These are phyloP conservation scores for Candida mattraensis DNA, from an alignment of 805 yeast species.

Conservation along the genomic window DNA sequence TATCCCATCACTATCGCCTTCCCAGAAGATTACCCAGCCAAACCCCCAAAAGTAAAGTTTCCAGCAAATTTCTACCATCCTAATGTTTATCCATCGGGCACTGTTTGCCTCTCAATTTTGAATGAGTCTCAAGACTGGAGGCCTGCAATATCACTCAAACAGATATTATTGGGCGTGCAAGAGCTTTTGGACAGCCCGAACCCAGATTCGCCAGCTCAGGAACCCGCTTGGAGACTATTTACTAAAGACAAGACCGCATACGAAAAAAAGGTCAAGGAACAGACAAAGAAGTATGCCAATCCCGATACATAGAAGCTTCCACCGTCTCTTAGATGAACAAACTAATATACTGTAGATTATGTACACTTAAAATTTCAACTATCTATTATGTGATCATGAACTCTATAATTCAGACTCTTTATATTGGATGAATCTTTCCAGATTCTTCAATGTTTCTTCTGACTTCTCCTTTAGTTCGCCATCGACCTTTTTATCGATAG, in stretches of 20 bases:
- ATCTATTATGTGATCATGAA: neutral
- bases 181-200: conserved; percentile 88
- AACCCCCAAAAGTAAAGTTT: conserved; percentile 92
- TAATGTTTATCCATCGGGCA: conserved; percentile 96
- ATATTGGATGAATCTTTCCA: conserved; percentile 76
- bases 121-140: conserved; percentile 98
- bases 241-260: conserved; percentile 66
- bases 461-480: conserved; percentile 58
- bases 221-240: conserved; percentile 91
- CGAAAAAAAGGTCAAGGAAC: conserved; percentile 75
- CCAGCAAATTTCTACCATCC: conserved; percentile 95
- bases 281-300: conserved; percentile 68
- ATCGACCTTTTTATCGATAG: conserved; percentile 64
- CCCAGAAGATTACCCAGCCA: conserved; percentile 92
- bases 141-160: conserved; percentile 91
- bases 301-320: conserved; percentile 17
- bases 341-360: neutral
- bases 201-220: conserved; percentile 96
- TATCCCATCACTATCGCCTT: conserved; percentile 81
- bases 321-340: no score
- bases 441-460: conserved; percentile 64
- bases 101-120: conserved; percentile 87
- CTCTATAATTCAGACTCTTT: conserved; percentile 47
- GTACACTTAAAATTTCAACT: conserved; percentile 1
- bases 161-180: conserved; percentile 88